phyloP scores from a whole-genome alignment of 2,329 filamentous ascomycete species.

The Penicillium sp. region DNA sequence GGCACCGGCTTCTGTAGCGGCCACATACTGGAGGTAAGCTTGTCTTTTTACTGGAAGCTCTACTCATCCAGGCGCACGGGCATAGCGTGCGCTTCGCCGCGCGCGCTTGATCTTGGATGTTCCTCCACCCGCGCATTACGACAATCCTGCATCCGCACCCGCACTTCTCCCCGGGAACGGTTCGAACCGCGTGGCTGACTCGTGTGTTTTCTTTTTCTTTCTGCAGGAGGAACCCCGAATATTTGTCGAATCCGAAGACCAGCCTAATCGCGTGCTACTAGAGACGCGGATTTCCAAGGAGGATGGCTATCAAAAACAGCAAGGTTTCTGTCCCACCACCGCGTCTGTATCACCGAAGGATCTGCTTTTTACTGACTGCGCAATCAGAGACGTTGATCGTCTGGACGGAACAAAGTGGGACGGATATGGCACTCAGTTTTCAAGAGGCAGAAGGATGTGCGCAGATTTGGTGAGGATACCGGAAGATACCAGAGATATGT shows the following conservation, averaged over 20 bases:
- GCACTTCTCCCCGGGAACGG: not conserved
- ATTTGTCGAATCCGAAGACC: slow-evolving; percentile 89
- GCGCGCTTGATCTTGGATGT: slow-evolving; percentile 11
- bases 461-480: slow-evolving; percentile 71
- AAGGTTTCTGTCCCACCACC: slow-evolving; percentile 61
- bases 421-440: slow-evolving; percentile 97
- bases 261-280: slow-evolving; percentile 76
- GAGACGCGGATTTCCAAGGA: slow-evolving; percentile 90
- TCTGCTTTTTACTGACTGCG: slow-evolving; percentile 21
- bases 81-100: slow-evolving; percentile 10
- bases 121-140: not conserved
- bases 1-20: slow-evolving; percentile 95
- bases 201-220: slow-evolving; percentile 14
- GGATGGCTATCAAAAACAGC: slow-evolving; percentile 97
- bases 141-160: slow-evolving; percentile 4
- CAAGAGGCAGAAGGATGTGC: slow-evolving; percentile 95
- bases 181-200: not conserved
- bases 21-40: slow-evolving; percentile 67
- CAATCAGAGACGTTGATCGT: slow-evolving; percentile 87
- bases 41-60: slow-evolving; percentile 2
- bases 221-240: slow-evolving; percentile 77
- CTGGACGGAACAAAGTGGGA: slow-evolving; percentile 88
- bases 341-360: slow-evolving; percentile 12
- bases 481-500: not conserved
- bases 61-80: not conserved